A percentile compares a stretch with the other conserved stretches of the same genome.
phyloP scores from a whole-genome alignment of 2,329 filamentous ascomycete species.

The Hypoxylon sp. region DNA sequence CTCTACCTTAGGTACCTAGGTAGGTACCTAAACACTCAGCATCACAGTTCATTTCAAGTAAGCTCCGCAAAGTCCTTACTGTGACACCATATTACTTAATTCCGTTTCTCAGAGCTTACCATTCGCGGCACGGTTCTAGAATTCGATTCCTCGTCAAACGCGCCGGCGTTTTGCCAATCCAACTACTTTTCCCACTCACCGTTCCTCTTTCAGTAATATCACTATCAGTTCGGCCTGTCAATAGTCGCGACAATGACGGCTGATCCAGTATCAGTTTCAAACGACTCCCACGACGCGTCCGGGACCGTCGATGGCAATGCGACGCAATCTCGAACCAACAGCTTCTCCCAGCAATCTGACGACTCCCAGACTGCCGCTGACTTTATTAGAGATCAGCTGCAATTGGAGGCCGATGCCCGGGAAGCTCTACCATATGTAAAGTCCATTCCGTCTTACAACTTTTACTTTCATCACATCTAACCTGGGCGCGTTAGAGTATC shows the following conservation, averaged over 20 bases:
- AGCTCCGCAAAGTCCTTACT: constrained; percentile 13
- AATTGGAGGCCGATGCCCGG: constrained; percentile 92
- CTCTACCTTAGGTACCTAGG: neutral
- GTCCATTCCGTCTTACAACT: constrained; percentile 49
- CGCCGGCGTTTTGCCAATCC: constrained; percentile 7
- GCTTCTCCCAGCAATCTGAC: constrained; percentile 68
- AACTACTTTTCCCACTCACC: neutral
- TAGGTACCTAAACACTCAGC: neutral
- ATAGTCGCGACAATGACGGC: constrained; percentile 41
- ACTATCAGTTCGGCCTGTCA: neutral
- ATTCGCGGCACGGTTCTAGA: constrained; percentile 20
- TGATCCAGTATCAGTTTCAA: constrained; percentile 53
- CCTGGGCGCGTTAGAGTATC: constrained; percentile 83
- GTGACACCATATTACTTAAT: constrained; percentile 35
- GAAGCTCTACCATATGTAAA: constrained; percentile 92
- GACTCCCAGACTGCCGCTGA: constrained; percentile 79
- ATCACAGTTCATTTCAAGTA: constrained; percentile 12
- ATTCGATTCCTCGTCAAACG: neutral
- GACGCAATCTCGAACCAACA: constrained; percentile 61
- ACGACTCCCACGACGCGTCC: constrained; percentile 44
- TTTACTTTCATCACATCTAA: too few relatives aligned
- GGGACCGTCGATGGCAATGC: constrained; percentile 36
- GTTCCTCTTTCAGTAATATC: constrained; percentile 5
- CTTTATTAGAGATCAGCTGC: constrained; percentile 89
- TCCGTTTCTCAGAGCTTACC: neutral